Evolutionary conservation across 768 basidiomycete genomes (phyloP).

Genomic region (Leccinum truebloodii): DNA sequence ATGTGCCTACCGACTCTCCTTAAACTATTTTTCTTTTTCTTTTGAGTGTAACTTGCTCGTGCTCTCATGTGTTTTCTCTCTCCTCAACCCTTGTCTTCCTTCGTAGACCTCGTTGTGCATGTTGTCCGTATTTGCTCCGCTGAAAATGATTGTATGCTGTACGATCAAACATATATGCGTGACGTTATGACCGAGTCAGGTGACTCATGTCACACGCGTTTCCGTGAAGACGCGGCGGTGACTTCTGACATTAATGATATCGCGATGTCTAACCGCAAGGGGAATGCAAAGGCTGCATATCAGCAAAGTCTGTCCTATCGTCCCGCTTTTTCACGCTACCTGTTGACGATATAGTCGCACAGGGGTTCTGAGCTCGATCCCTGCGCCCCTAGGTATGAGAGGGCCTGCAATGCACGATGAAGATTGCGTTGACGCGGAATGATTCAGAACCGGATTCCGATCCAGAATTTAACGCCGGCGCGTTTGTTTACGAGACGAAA

Average conservation of each 20-base stretch:
- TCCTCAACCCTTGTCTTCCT: conserved; percentile 6
- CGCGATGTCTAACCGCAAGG: conserved; percentile 23
- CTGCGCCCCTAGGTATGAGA: conserved; percentile 37
- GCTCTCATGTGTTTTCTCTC: conserved; percentile 30
- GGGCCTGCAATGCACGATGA: background rate
- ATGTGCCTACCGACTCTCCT: conserved; percentile 27
- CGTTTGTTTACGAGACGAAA: conserved; percentile 32
- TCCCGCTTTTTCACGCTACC: background rate
- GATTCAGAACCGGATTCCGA: conserved; percentile 33
- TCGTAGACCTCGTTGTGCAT: conserved; percentile 25
- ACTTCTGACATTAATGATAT: background rate
- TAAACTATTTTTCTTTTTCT: conserved; percentile 7
- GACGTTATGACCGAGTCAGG: conserved; percentile 8
- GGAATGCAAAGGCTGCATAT: conserved; percentile 17
- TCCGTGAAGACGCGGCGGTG: background rate
- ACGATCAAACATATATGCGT: conserved; percentile 15
- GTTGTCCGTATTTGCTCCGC: conserved; percentile 33
- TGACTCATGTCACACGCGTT: conserved; percentile 21
- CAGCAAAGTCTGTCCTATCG: conserved; percentile 18
- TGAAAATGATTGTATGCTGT: conserved; percentile 35
- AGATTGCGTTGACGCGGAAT: background rate
- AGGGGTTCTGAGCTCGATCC: conserved; percentile 32
- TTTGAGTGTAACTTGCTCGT: conserved; percentile 26
- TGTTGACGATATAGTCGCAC: background rate
- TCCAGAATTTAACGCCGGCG: conserved; percentile 35